Evolutionary conservation across 306 rosid genomes (phyloP).

Genomic region (Vicia faba): DNA sequence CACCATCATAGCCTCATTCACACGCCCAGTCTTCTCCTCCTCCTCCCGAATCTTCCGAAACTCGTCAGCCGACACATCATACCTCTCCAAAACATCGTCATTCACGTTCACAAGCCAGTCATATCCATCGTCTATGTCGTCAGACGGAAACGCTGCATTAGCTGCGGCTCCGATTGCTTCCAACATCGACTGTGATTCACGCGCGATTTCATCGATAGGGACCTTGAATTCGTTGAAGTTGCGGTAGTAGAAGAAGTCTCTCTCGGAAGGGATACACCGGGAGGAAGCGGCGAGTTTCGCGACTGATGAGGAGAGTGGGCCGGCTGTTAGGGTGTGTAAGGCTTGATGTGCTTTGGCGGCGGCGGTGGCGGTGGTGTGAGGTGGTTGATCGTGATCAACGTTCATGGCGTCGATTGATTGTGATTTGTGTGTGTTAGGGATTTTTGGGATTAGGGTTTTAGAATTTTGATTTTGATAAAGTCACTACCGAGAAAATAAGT

Average conservation of each 20-base stretch:
- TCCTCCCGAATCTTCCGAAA: conserved; percentile 51
- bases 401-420: conserved; percentile 41
- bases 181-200: conserved; percentile 65
- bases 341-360: conserved; percentile 35
- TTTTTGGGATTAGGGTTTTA: conserved; percentile 22
- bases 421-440: neutral
- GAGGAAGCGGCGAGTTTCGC: conserved; percentile 65
- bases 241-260: conserved; percentile 67
- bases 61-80: conserved; percentile 63
- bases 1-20: conserved; percentile 20
- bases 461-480: conserved; percentile 36
- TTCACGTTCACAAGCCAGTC: conserved; percentile 80
- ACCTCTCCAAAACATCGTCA: conserved; percentile 69
- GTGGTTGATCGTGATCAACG: conserved; percentile 56
- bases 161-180: conserved; percentile 54
- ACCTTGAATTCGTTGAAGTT: conserved; percentile 70
- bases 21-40: conserved; percentile 52
- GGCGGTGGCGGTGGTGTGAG: conserved; percentile 32
- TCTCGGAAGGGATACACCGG: conserved; percentile 58
- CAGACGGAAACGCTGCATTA: conserved; percentile 50
- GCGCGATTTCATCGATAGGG: conserved; percentile 55
- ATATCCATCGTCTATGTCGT: conserved; percentile 63
- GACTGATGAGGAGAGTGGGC: conserved; percentile 56
- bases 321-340: conserved; percentile 48
- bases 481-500: neutral